Evolutionary conservation across 1,139 yeast genomes (phyloP).

Genomic region (Pichia sp.): DNA sequence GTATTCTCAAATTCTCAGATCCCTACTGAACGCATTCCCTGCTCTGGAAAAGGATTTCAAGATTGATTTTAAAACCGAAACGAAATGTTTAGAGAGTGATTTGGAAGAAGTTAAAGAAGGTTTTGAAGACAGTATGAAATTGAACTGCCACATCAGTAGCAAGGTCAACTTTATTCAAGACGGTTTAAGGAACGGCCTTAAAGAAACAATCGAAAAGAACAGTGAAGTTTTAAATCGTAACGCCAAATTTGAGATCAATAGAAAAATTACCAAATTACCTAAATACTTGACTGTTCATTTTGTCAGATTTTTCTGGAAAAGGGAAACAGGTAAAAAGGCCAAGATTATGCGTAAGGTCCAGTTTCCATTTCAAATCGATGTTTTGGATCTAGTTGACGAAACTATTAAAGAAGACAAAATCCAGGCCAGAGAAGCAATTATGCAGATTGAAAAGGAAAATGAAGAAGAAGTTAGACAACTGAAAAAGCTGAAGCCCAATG

Average conservation of each 20-base stretch:
- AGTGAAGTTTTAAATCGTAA: slow-evolving; percentile 63
- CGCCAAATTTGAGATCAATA: slow-evolving; percentile 60
- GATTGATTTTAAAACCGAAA: slow-evolving; percentile 52
- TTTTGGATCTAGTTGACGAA: slow-evolving; percentile 77
- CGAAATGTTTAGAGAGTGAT: slow-evolving; percentile 43
- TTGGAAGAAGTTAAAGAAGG: slow-evolving; percentile 44
- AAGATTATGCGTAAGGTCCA: slow-evolving; percentile 90
- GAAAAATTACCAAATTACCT: slow-evolving; percentile 74
- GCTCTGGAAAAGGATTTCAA: slow-evolving; percentile 52
- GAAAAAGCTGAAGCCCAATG: slow-evolving; percentile 49
- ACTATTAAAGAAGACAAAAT: slow-evolving; percentile 59
- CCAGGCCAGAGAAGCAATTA: slow-evolving; percentile 67
- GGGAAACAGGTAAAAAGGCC: slow-evolving; percentile 83
- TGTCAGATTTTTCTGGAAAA: slow-evolving; percentile 93
- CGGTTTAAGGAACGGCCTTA: slow-evolving; percentile 70
- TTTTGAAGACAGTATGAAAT: slow-evolving; percentile 55
- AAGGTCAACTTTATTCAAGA: slow-evolving; percentile 83
- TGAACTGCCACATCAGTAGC: slow-evolving; percentile 82
- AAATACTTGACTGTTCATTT: slow-evolving; percentile 84
- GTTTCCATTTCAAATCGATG: slow-evolving; percentile 88
- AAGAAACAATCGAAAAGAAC: slow-evolving; percentile 70
- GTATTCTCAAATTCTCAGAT: slow-evolving; percentile 65
- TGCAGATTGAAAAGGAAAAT: slow-evolving; percentile 69
- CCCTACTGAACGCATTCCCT: slow-evolving; percentile 40
- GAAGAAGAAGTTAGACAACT: slow-evolving; percentile 67